Conservation (phyloP, 768 basidiomycete species). For the Lactifluus subvellereus region DNA sequence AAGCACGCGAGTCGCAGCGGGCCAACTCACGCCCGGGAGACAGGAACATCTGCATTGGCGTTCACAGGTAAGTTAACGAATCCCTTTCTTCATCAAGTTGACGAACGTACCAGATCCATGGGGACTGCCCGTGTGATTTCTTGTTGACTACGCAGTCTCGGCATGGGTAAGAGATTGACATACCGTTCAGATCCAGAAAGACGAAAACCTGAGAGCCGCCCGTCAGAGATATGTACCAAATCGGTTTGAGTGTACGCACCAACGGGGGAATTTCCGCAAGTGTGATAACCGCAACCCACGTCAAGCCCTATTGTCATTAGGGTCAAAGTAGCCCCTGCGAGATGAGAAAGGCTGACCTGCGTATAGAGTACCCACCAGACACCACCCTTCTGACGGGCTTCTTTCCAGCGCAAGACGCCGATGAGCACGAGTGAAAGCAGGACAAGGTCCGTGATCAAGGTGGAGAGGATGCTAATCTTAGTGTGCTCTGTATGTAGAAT, state of each 20-base stretch:
- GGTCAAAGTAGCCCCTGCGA: neutral
- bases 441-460: neutral
- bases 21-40: neutral
- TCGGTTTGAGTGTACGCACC: neutral
- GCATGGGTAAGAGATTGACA: neutral
- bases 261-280: neutral
- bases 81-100: neutral
- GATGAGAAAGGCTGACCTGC: neutral
- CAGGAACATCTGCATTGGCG: slow-evolving; percentile 1
- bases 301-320: neutral
- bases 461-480: neutral
- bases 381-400: neutral
- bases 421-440: slow-evolving; percentile 1
- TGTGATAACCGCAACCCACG: neutral
- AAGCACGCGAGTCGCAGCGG: no score
- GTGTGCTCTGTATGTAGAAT: neutral
- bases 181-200: slow-evolving; percentile 2
- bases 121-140: neutral
- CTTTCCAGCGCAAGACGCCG: slow-evolving; percentile 9
- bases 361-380: slow-evolving; percentile 4
- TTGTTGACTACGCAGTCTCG: neutral
- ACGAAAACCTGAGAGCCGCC: neutral
- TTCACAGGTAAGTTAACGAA: neutral
- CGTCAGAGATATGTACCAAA: neutral
- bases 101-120: slow-evolving; percentile 5